Conservation (phyloP, 805 yeast genomes). For the Pichia cabralensis region DNA sequence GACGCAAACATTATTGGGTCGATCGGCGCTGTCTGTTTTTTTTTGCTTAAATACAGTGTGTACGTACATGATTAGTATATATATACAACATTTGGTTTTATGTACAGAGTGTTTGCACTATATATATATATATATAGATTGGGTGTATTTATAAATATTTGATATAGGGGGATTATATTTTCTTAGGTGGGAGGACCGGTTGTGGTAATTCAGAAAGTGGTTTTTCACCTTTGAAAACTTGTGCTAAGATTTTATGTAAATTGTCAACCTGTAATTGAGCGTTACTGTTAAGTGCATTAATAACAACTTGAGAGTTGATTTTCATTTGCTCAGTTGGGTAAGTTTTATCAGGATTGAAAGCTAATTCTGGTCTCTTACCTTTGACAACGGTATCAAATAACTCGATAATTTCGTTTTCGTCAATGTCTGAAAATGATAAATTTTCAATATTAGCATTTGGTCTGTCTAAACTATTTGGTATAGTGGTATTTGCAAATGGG, state of each 20-base stretch:
- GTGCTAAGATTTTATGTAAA: conserved; percentile 13
- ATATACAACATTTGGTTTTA: too few species aligned
- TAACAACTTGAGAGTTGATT: conserved; percentile 24
- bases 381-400: conserved; percentile 19
- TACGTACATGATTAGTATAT: too few species aligned
- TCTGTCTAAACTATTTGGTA: conserved; percentile 14
- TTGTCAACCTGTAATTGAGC: conserved; percentile 24
- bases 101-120: too few species aligned
- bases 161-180: not conserved
- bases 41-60: too few species aligned
- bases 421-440: conserved; percentile 10
- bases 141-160: not conserved
- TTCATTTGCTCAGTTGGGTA: conserved; percentile 19
- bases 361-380: conserved; percentile 21
- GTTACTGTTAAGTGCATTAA: conserved; percentile 22
- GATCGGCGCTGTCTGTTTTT: too few species aligned
- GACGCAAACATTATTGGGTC: not conserved
- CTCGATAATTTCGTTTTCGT: conserved; percentile 14
- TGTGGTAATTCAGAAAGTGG: conserved; percentile 17
- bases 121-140: too few species aligned
- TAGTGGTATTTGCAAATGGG: conserved; percentile 20
- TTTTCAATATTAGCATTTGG: conserved; percentile 8
- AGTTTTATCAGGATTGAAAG: conserved; percentile 11
- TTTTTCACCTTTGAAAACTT: conserved; percentile 14
- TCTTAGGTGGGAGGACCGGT: conserved; percentile 11